A percentile compares a stretch with the other conserved stretches of the same genome.
phyloP scores from a whole-genome alignment of 2,329 filamentous ascomycete genomes.

The Colletotrichum chrysophilum region DNA sequence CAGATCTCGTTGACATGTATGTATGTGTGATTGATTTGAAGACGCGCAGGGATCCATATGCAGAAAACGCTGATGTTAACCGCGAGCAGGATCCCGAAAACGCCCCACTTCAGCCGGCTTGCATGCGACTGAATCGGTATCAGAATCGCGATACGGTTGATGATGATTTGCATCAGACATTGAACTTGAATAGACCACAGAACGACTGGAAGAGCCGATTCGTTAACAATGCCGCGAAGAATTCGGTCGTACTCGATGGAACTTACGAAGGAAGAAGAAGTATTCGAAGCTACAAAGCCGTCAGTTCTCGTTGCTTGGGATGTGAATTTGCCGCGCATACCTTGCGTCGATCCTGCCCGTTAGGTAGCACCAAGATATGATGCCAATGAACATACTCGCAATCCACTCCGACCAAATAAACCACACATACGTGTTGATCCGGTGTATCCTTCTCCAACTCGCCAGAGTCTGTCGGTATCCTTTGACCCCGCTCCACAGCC shows the following conservation, averaged over 20 bases:
- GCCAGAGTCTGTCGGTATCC: constrained; percentile 38
- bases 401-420: constrained; percentile 46
- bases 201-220: background rate
- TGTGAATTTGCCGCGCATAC: background rate
- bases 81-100: constrained; percentile 42
- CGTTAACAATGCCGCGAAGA: too few species aligned
- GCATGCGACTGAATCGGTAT: constrained; percentile 41
- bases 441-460: constrained; percentile 34
- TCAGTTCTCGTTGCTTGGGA: background rate
- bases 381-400: constrained; percentile 36
- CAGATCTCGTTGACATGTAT: constrained; percentile 50
- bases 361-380: constrained; percentile 41
- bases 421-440: constrained; percentile 39
- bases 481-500: constrained; percentile 36
- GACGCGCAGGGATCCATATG: constrained; percentile 55
- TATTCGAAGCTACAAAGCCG: background rate
- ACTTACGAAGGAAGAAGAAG: constrained; percentile 16
- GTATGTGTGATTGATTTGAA: constrained; percentile 42
- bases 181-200: constrained; percentile 34
- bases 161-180: constrained; percentile 56
- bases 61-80: constrained; percentile 55
- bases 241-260: too few species aligned
- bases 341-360: constrained; percentile 35
- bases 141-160: constrained; percentile 54
- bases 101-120: constrained; percentile 46